Evolutionary conservation across 345 rosid genomes (phyloP).

Genomic region (Eucalyptus decipiens): DNA sequence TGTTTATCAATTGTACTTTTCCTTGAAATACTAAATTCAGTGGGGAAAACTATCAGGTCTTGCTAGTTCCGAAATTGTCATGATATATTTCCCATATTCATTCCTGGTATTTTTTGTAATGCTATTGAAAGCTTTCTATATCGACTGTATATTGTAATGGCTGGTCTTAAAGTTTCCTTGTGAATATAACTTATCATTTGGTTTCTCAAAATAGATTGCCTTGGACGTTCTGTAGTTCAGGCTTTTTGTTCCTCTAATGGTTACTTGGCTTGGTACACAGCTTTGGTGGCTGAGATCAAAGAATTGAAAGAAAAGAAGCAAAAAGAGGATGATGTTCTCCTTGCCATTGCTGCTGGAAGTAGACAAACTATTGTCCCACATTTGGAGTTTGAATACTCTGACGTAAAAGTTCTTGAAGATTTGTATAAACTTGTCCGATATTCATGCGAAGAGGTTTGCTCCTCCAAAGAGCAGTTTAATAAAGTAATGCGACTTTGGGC

Average conservation of each 20-base stretch:
- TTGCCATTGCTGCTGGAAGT: constrained; percentile 70
- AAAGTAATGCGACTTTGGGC: constrained; percentile 91
- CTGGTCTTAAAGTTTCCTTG: neutral
- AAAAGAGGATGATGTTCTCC: constrained; percentile 63
- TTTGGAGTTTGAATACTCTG: constrained; percentile 55
- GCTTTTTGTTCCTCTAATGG: neutral
- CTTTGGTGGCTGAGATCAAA: constrained; percentile 81
- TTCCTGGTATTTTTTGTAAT: neutral
- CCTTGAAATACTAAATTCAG: neutral
- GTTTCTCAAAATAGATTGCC: neutral
- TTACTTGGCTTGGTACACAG: constrained; percentile 18
- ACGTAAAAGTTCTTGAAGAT: constrained; percentile 68
- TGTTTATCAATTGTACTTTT: neutral
- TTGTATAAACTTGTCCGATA: constrained; percentile 71
- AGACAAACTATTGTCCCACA: constrained; percentile 64
- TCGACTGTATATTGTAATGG: neutral
- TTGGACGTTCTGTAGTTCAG: neutral
- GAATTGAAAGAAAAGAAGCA: constrained; percentile 84
- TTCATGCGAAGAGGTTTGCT: constrained; percentile 94
- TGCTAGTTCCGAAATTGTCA: neutral
- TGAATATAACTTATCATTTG: neutral
- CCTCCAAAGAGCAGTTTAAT: constrained; percentile 80
- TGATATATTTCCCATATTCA: neutral
- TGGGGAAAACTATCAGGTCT: neutral
- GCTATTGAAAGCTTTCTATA: neutral